phyloP scores from a whole-genome alignment of 352 stramenopile species.

The Phytophthora megakarya region DNA sequence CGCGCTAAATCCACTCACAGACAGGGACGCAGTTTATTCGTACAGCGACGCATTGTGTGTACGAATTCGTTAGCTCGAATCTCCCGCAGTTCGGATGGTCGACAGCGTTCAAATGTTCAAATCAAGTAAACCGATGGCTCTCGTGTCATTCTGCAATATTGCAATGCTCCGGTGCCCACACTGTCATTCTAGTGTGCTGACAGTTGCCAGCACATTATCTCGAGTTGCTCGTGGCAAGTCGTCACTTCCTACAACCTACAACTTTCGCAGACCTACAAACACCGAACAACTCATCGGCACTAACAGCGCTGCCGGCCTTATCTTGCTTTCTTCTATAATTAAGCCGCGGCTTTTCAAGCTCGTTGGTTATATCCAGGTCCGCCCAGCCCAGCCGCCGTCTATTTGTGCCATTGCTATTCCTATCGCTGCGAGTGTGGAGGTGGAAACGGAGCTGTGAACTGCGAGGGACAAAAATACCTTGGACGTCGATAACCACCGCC shows the following conservation, averaged over 20 bases:
- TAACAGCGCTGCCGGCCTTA: constrained; percentile 22
- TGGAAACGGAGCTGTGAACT: constrained; percentile 23
- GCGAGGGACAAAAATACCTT: constrained; percentile 31
- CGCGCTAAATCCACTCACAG: neutral
- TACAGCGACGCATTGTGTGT: too few species aligned
- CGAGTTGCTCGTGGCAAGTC: neutral
- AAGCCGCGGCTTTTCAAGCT: constrained; percentile 26
- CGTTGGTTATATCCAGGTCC: constrained; percentile 30
- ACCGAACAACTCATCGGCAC: too few species aligned
- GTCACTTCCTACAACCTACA: too few species aligned
- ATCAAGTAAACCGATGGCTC: too few species aligned
- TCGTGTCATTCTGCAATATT: too few species aligned
- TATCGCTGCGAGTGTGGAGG: constrained; percentile 32
- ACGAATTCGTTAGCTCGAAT: too few species aligned
- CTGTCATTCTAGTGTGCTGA: too few species aligned
- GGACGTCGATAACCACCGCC: constrained; percentile 26
- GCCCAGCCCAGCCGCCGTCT: constrained; percentile 6
- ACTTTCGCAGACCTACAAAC: too few species aligned
- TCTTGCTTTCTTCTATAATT: constrained; percentile 46
- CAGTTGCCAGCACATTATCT: too few species aligned
- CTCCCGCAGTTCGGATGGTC: too few species aligned
- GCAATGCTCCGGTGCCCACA: too few species aligned
- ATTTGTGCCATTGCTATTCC: constrained; percentile 36
- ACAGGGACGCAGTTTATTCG: neutral
- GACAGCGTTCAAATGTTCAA: too few species aligned